phyloP scores from a whole-genome alignment of 192 early-diverging fungal genomes.

The Mortierella antarctica region DNA sequence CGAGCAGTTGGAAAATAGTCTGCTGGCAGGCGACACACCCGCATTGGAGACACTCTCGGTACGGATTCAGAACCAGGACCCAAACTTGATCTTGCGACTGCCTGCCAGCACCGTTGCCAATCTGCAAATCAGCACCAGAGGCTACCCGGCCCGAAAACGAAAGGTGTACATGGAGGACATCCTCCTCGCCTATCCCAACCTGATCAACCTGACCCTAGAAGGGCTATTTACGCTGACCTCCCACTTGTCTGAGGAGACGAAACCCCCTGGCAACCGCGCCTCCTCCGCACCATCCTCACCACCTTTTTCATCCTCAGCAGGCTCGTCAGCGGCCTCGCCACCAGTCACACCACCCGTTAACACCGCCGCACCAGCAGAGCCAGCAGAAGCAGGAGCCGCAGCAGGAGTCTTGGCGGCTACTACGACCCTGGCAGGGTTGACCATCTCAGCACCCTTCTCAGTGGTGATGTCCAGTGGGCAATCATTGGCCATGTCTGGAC shows the following conservation, averaged over 20 bases:
- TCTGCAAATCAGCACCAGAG: constrained; percentile 32
- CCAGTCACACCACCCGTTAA: no score
- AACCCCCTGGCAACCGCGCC: not conserved
- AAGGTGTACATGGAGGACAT: constrained; percentile 42
- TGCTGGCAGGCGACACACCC: constrained; percentile 11
- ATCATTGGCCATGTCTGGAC: not conserved
- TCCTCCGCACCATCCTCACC: not conserved
- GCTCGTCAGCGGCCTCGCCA: no score
- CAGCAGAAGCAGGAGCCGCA: no score
- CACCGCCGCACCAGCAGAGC: no score
- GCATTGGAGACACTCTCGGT: constrained; percentile 23
- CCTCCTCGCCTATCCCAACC: constrained; percentile 27
- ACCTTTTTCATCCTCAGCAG: constrained; percentile 1
- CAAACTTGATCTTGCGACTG: constrained; percentile 22
- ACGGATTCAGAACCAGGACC: constrained; percentile 32
- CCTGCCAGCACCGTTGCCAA: constrained; percentile 19
- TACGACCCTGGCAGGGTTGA: constrained; percentile 1
- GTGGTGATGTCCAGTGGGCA: not conserved
- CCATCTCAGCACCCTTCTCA: constrained; percentile 12
- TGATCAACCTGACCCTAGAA: constrained; percentile 27
- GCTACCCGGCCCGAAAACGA: constrained; percentile 24
- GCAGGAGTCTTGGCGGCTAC: no score
- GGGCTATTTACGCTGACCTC: constrained; percentile 30
- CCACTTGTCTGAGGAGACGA: not conserved
- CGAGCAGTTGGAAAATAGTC: constrained; percentile 19